Percentiles rank a stretch among this genome's conserved stretches.
These are phyloP conservation scores for Myxozyma melibiosi DNA, from an alignment of 805 yeast genomes.

Conservation along the genomic window DNA sequence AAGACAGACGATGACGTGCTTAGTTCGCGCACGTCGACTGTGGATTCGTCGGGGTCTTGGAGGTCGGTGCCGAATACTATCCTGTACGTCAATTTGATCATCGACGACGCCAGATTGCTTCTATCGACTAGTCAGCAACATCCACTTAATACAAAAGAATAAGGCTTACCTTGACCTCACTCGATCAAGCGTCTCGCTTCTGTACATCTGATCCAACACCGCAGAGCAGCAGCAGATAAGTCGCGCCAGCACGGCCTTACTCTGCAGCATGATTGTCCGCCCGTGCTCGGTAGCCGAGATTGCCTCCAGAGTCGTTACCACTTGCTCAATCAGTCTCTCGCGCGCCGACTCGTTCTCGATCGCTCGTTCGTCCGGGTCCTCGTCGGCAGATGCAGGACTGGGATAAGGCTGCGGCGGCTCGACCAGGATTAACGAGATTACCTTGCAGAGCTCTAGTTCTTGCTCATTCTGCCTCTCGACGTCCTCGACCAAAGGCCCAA, in stretches of 20 bases:
- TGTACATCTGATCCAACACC: slow-evolving; percentile 12
- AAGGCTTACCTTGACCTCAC: not conserved
- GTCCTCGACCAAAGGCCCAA: slow-evolving; percentile 11
- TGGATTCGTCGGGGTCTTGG: slow-evolving; percentile 10
- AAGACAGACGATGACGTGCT: slow-evolving; percentile 1
- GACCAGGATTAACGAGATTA: slow-evolving; percentile 4
- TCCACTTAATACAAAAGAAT: not conserved
- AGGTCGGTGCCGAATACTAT: slow-evolving; percentile 23
- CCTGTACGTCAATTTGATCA: not conserved
- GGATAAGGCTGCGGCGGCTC: not conserved
- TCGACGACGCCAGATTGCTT: slow-evolving; percentile 1
- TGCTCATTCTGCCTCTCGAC: not conserved
- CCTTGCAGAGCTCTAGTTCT: not conserved
- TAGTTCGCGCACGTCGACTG: too few relatives aligned
- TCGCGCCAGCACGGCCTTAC: slow-evolving; percentile 5
- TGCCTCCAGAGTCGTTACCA: not conserved
- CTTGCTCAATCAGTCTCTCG: not conserved
- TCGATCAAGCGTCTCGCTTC: not conserved
- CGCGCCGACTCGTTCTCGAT: not conserved
- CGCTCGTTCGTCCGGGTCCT: too few relatives aligned
- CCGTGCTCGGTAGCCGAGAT: slow-evolving; percentile 12
- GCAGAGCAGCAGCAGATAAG: slow-evolving; percentile 11
- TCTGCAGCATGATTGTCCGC: not conserved
- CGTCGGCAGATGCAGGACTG: too few relatives aligned
- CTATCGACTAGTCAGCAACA: not conserved